These are phyloP conservation scores for Xerocomus amazonicus DNA, from an alignment of 1,284 basidiomycete species.

Conservation along the genomic window DNA sequence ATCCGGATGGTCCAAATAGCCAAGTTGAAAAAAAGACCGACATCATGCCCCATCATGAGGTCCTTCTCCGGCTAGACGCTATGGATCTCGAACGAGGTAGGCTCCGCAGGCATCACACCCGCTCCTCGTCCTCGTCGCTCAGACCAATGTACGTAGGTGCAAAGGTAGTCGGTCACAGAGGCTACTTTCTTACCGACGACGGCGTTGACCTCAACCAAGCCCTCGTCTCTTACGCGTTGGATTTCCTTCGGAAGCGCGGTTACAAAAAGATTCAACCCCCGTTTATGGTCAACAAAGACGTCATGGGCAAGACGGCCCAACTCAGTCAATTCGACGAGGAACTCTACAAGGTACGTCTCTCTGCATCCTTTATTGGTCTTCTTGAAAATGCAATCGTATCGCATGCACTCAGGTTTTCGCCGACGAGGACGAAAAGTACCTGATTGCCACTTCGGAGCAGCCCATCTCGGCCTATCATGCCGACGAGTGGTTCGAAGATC, in stretches of 20 bases:
- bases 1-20: conserved; percentile 75
- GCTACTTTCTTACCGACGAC: conserved; percentile 94
- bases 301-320: conserved; percentile 97
- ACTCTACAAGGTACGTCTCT: conserved; percentile 77
- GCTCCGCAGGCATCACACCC: neutral
- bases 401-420: conserved; percentile 62
- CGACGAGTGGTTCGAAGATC: conserved; percentile 96
- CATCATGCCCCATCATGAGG: conserved; percentile 96
- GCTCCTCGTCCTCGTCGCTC: conserved; percentile 3
- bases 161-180: conserved; percentile 93
- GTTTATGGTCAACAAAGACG: conserved; percentile 98
- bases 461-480: conserved; percentile 95
- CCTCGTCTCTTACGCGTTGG: conserved; percentile 90
- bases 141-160: conserved; percentile 77
- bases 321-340: conserved; percentile 98
- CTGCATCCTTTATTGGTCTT: neutral
- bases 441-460: conserved; percentile 98
- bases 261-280: conserved; percentile 98
- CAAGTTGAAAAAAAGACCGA: conserved; percentile 59
- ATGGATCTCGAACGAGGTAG: conserved; percentile 94
- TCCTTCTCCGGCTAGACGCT: conserved; percentile 88
- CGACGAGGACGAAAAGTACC: conserved; percentile 95
- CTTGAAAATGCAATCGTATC: neutral
- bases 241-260: conserved; percentile 79
- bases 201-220: conserved; percentile 98